phyloP scores from a whole-genome alignment of 495 filamentous ascomycete genomes.

The Aspergillus affinis region DNA sequence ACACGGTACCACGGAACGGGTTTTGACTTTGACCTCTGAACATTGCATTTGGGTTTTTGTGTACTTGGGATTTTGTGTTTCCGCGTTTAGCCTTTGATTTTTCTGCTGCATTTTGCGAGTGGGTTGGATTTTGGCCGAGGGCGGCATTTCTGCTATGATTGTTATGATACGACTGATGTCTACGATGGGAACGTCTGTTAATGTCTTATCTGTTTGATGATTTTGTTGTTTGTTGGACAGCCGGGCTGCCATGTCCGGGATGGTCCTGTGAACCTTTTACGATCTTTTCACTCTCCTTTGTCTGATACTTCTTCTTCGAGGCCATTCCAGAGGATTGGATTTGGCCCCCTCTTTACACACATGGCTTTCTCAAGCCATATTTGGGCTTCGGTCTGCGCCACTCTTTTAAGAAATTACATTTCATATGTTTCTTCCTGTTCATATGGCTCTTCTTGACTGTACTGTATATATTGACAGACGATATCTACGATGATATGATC shows the following conservation, averaged over 20 bases:
- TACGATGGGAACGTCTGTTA: slow-evolving; percentile 26
- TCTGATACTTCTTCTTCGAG: slow-evolving; percentile 15
- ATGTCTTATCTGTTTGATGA: slow-evolving; percentile 25
- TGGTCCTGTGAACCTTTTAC: slow-evolving; percentile 5
- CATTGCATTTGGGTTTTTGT: slow-evolving; percentile 12
- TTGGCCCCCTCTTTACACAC: slow-evolving; percentile 4
- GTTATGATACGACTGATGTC: slow-evolving; percentile 27
- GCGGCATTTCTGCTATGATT: slow-evolving; percentile 27
- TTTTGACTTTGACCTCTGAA: not conserved
- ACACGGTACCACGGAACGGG: slow-evolving; percentile 8
- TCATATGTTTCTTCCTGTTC: slow-evolving; percentile 15
- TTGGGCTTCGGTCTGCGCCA: slow-evolving; percentile 12
- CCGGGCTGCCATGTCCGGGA: slow-evolving; percentile 12
- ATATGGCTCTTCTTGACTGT: slow-evolving; percentile 24
- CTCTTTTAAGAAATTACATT: slow-evolving; percentile 18
- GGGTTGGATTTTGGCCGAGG: slow-evolving; percentile 15
- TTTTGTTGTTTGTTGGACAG: slow-evolving; percentile 22
- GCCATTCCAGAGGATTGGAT: slow-evolving; percentile 1
- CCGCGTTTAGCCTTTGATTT: slow-evolving; percentile 10
- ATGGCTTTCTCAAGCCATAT: slow-evolving; percentile 2
- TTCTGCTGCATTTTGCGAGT: slow-evolving; percentile 16
- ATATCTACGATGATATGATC: not conserved
- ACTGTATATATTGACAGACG: slow-evolving; percentile 12
- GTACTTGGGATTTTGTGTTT: slow-evolving; percentile 11
- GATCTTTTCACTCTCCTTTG: slow-evolving; percentile 18